Evolutionary conservation across 306 rosid species (phyloP).

Genomic region (Cucurbita argyrosperma): DNA sequence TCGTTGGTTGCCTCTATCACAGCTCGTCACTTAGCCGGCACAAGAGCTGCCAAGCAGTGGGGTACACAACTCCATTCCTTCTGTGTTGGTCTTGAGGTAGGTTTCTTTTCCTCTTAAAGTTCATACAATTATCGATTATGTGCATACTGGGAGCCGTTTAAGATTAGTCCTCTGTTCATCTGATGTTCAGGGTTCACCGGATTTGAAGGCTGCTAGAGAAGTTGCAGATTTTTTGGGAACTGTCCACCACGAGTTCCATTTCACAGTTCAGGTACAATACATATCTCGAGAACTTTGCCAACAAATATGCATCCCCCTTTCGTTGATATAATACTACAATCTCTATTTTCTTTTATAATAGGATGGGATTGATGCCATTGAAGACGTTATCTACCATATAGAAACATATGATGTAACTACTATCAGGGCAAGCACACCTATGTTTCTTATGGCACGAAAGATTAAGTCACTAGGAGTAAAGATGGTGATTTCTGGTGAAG

Average conservation of each 20-base stretch:
- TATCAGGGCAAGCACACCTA: constrained; percentile 91
- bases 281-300: not conserved
- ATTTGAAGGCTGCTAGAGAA: constrained; percentile 87
- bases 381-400: constrained; percentile 81
- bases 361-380: constrained; percentile 97
- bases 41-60: constrained; percentile 88
- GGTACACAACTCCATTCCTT: constrained; percentile 85
- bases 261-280: constrained; percentile 67
- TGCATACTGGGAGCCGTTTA: not conserved
- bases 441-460: constrained; percentile 93
- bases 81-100: constrained; percentile 86
- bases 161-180: not conserved
- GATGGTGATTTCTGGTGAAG: constrained; percentile 96
- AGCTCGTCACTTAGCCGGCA: constrained; percentile 66
- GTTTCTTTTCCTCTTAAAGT: not conserved
- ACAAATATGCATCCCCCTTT: not conserved
- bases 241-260: constrained; percentile 76
- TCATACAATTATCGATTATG: not conserved
- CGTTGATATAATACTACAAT: not conserved
- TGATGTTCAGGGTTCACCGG: constrained; percentile 77
- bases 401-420: constrained; percentile 96
- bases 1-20: constrained; percentile 92
- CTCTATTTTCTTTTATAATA: constrained; percentile 8
- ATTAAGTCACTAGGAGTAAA: constrained; percentile 93
- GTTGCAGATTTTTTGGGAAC: constrained; percentile 89